Conservation (phyloP, 2,329 filamentous ascomycete genomes). For the Beauveria pseudobassiana region DNA sequence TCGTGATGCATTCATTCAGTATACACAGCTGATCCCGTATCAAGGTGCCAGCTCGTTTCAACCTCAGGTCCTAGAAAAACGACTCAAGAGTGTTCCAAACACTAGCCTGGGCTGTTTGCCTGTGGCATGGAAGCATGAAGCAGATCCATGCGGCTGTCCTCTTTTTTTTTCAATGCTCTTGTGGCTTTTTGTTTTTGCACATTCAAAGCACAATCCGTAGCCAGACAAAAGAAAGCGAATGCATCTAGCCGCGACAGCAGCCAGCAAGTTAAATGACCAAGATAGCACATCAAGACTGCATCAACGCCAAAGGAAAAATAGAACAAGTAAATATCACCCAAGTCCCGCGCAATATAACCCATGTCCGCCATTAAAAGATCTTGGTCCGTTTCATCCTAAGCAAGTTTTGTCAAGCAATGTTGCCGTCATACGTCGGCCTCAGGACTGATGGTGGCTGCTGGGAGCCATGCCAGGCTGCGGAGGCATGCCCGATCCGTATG, state of each 20-base stretch:
- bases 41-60: not conserved
- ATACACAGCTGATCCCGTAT: conserved; percentile 2
- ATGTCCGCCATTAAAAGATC: conserved; percentile 17
- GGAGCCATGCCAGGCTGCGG: conserved; percentile 72
- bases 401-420: not conserved
- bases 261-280: conserved; percentile 9
- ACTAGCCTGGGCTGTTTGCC: not conserved
- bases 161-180: not conserved
- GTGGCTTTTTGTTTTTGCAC: not conserved
- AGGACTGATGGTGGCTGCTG: conserved; percentile 75
- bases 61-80: not conserved
- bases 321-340: conserved; percentile 25
- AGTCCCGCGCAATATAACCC: conserved; percentile 31
- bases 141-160: not conserved
- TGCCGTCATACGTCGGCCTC: conserved; percentile 19
- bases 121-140: not conserved
- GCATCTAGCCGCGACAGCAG: not conserved
- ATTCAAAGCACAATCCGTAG: conserved; percentile 2
- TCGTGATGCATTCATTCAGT: conserved; percentile 11
- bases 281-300: conserved; percentile 28
- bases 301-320: conserved; percentile 30
- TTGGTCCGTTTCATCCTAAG: not conserved
- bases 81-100: not conserved
- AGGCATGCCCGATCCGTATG: conserved; percentile 71
- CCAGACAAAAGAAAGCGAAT: conserved; percentile 5